Conservation (phyloP, 2,329 filamentous ascomycete species). For the Hypomyces rosellus region DNA sequence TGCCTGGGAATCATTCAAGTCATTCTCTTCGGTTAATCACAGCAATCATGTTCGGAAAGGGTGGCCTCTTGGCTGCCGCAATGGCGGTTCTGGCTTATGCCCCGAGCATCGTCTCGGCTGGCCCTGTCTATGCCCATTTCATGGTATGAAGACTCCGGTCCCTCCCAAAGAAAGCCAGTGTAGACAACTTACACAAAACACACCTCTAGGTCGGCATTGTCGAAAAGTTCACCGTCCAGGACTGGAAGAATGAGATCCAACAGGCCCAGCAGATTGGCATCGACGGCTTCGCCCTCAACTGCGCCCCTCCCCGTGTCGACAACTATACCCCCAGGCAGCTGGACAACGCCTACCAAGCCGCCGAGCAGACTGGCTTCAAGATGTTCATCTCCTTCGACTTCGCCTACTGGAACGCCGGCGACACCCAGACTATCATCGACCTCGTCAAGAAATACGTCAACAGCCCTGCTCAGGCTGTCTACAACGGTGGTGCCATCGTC, state of each 20-base stretch:
- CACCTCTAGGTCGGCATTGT: conserved; percentile 16
- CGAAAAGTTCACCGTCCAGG: conserved; percentile 15
- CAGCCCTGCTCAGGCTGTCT: conserved; percentile 15
- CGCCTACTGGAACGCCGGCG: conserved; percentile 18
- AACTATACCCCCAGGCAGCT: conserved; percentile 17
- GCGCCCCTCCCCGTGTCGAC: conserved; percentile 16
- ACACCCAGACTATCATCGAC: conserved; percentile 14
- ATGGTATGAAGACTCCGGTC: conserved; percentile 3
- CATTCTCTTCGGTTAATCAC: background rate
- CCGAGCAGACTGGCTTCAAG: conserved; percentile 14
- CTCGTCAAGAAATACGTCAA: conserved; percentile 13
- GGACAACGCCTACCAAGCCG: conserved; percentile 16
- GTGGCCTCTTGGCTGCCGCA: background rate
- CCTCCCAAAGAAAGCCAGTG: too few species aligned
- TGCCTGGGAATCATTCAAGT: too few species aligned
- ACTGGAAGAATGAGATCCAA: conserved; percentile 16
- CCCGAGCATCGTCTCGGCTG: background rate
- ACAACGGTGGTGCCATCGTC: conserved; percentile 16
- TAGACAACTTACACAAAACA: background rate
- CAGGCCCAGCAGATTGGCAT: conserved; percentile 18
- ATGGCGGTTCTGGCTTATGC: background rate
- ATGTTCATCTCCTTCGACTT: conserved; percentile 21
- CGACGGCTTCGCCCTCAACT: conserved; percentile 19
- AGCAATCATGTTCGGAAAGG: background rate
- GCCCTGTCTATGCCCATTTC: conserved; percentile 12